Conservation (phyloP, 2,329 filamentous ascomycete genomes). For the Calonectria pteridis region DNA sequence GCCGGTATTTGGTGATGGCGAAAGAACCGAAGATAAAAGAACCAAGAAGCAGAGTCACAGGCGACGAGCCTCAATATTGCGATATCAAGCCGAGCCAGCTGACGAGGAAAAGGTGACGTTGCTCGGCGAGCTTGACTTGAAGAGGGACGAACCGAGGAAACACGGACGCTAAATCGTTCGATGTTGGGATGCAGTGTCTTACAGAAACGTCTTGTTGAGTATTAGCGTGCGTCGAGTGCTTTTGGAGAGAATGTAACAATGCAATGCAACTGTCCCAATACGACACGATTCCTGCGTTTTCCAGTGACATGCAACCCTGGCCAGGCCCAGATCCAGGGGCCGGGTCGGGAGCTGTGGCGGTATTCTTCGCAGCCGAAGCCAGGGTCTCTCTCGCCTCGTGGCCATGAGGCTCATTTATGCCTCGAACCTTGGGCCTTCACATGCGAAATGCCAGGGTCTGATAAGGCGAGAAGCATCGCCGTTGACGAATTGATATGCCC, state of each 20-base stretch:
- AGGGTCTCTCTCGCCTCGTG: slow-evolving; percentile 36
- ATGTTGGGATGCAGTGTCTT: slow-evolving; percentile 39
- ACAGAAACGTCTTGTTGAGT: slow-evolving; percentile 38
- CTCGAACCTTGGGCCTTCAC: slow-evolving; percentile 39
- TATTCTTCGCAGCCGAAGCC: slow-evolving; percentile 25
- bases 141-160: slow-evolving; percentile 5
- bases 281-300: slow-evolving; percentile 8
- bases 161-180: neutral
- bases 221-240: slow-evolving; percentile 29
- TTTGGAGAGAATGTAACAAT: slow-evolving; percentile 27
- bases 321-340: slow-evolving; percentile 20
- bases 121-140: slow-evolving; percentile 31
- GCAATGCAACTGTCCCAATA: slow-evolving; percentile 20
- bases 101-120: slow-evolving; percentile 45
- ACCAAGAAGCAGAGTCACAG: slow-evolving; percentile 10
- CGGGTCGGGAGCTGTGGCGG: slow-evolving; percentile 34
- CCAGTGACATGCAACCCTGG: slow-evolving; percentile 37
- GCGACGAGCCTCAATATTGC: slow-evolving; percentile 10
- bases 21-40: slow-evolving; percentile 66
- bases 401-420: slow-evolving; percentile 19
- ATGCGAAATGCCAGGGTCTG: slow-evolving; percentile 37
- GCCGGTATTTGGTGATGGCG: slow-evolving; percentile 85
- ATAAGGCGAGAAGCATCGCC: neutral
- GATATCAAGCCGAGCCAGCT: slow-evolving; percentile 10
- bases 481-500: neutral